A percentile compares a stretch with the other conserved stretches of the same genome.
phyloP scores from a whole-genome alignment of 2,329 filamentous ascomycete species.

The Teratosphaeriaceae sp. region DNA sequence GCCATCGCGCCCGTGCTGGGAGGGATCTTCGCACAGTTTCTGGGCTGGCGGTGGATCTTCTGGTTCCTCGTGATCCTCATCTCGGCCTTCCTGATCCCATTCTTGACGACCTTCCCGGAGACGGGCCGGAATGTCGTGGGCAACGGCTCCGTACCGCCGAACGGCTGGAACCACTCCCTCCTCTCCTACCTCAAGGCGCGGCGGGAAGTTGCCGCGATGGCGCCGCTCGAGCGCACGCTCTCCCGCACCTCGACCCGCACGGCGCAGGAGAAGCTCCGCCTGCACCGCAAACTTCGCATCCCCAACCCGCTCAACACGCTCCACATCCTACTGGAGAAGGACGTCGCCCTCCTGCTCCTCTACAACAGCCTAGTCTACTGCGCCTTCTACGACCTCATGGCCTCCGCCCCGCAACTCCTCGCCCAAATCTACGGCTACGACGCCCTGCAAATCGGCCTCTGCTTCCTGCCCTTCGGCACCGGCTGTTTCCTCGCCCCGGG shows the following conservation, averaged over 20 bases:
- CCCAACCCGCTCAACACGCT: slow-evolving; percentile 41
- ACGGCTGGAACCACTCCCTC: slow-evolving; percentile 25
- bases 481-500: slow-evolving; percentile 32
- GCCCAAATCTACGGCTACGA: slow-evolving; percentile 30
- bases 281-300: slow-evolving; percentile 31
- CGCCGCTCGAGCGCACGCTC: slow-evolving; percentile 17
- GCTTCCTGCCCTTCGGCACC: slow-evolving; percentile 28
- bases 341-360: slow-evolving; percentile 17
- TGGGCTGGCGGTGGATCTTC: slow-evolving; percentile 30
- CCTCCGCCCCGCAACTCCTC: slow-evolving; percentile 39
- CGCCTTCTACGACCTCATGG: slow-evolving; percentile 41
- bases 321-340: slow-evolving; percentile 29
- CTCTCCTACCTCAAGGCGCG: slow-evolving; percentile 20
- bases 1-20: slow-evolving; percentile 23
- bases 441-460: slow-evolving; percentile 17
- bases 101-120: slow-evolving; percentile 28
- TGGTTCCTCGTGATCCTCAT: slow-evolving; percentile 39
- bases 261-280: slow-evolving; percentile 20
- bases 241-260: slow-evolving; percentile 19
- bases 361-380: slow-evolving; percentile 32
- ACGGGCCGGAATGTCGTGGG: slow-evolving; percentile 36
- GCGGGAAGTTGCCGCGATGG: slow-evolving; percentile 7
- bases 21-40: slow-evolving; percentile 22
- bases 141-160: slow-evolving; percentile 27
- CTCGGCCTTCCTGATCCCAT: slow-evolving; percentile 22